These are phyloP conservation scores for Thalassia testudinum DNA, from an alignment of 116 monocot genomes.

Conservation along the genomic window DNA sequence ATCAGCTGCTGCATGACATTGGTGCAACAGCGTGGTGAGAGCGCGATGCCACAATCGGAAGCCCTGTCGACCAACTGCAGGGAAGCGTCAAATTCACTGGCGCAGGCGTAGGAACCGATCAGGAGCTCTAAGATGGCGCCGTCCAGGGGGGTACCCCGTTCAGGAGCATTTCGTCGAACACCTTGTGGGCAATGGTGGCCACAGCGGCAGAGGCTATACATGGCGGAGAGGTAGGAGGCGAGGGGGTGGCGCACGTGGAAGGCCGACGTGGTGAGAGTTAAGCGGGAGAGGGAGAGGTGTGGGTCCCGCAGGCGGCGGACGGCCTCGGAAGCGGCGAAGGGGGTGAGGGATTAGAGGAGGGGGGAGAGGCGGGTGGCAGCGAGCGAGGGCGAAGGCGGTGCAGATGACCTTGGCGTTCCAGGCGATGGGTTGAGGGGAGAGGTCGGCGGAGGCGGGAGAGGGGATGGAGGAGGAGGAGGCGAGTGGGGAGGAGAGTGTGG, in stretches of 20 bases:
- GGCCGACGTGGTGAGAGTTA: constrained; percentile 7
- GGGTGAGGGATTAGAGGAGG: constrained; percentile 12
- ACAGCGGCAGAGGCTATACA: neutral
- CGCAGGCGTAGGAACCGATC: constrained; percentile 9
- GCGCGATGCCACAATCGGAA: constrained; percentile 7
- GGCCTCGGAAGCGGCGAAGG: constrained; percentile 10
- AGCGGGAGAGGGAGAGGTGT: constrained; percentile 10
- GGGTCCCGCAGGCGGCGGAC: constrained; percentile 14
- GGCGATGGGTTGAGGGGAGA: constrained; percentile 2
- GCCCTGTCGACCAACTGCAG: constrained; percentile 21
- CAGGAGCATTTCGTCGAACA: neutral
- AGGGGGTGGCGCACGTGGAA: constrained; percentile 7
- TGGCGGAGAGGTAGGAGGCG: constrained; percentile 3
- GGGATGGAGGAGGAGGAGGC: constrained; percentile 1
- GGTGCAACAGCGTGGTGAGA: constrained; percentile 20
- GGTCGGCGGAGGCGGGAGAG: constrained; percentile 9
- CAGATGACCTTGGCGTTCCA: constrained; percentile 39
- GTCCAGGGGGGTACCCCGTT: constrained; percentile 6
- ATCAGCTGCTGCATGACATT: constrained; percentile 25
- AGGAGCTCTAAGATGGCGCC: constrained; percentile 12
- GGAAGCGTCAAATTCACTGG: constrained; percentile 19
- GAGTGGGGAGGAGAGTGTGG: constrained; percentile 3
- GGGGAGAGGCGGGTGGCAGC: constrained; percentile 7
- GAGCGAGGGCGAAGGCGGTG: constrained; percentile 24
- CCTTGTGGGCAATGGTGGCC: neutral